Conservation (phyloP, 2,329 filamentous ascomycete genomes). For the Exophiala sideris region DNA sequence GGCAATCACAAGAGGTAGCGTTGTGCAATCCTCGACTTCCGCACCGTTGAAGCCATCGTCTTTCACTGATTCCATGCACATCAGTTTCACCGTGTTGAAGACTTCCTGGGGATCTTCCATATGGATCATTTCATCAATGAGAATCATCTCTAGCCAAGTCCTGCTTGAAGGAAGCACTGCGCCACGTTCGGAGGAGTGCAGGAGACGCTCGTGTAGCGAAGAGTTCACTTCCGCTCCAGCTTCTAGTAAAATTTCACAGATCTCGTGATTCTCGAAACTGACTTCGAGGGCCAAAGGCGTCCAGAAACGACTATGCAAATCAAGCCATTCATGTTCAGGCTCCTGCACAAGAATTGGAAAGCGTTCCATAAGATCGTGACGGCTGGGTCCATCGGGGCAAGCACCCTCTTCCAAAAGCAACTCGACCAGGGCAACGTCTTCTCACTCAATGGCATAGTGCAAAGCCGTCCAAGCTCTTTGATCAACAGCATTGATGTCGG, state of each 20-base stretch:
- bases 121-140: neutral
- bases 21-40: neutral
- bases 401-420: slow-evolving; percentile 1
- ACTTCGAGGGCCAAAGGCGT: neutral
- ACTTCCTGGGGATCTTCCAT: no score
- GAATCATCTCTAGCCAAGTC: neutral
- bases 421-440: neutral
- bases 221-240: neutral
- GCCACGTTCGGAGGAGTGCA: no score
- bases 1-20: neutral
- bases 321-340: no score
- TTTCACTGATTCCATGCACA: no score
- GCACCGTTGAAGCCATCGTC: neutral
- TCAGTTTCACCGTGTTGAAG: no score
- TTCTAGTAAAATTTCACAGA: neutral
- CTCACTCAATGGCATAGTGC: neutral
- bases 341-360: no score
- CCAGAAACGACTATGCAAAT: no score
- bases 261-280: neutral
- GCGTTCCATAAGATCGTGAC: neutral
- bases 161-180: no score
- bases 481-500: slow-evolving; percentile 4
- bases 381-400: neutral
- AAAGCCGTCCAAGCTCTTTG: neutral
- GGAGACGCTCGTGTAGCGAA: no score